Conservation (phyloP, 441 rosid genomes). For the Dalechampia spathulata region DNA sequence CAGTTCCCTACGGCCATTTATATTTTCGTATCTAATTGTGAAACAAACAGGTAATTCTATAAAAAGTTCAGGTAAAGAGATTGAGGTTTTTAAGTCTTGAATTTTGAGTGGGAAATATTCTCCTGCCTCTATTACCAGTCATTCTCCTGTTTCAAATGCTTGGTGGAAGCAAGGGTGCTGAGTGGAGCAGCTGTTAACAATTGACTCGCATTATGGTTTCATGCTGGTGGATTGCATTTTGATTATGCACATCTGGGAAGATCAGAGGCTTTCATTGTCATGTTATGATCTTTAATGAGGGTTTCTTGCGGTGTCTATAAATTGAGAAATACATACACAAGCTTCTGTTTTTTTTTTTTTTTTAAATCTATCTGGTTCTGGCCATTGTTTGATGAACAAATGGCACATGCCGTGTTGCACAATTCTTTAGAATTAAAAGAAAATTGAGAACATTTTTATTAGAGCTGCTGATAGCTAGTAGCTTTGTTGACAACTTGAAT, state of each 20-base stretch:
- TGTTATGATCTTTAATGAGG: background rate
- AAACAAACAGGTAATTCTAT: background rate
- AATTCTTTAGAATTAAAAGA: no score
- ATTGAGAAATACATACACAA: background rate
- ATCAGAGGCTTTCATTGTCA: background rate
- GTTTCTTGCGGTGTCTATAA: background rate
- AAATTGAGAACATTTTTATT: no score
- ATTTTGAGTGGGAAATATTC: background rate
- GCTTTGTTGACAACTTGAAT: background rate
- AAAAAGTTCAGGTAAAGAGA: background rate
- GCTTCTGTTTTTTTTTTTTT: background rate
- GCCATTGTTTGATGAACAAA: background rate
- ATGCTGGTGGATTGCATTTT: background rate
- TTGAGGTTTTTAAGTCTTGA: background rate
- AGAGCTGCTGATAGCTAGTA: no score
- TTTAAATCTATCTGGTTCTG: background rate
- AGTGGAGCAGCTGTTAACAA: background rate
- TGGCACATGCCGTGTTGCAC: background rate
- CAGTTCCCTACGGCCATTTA: background rate
- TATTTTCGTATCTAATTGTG: background rate
- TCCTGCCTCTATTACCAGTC: background rate
- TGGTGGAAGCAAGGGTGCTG: background rate
- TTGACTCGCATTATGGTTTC: background rate
- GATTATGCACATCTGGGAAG: background rate
- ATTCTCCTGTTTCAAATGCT: conserved; percentile 5